phyloP scores from a whole-genome alignment of 129 eudicot genomes.

The Apium graveolens region DNA sequence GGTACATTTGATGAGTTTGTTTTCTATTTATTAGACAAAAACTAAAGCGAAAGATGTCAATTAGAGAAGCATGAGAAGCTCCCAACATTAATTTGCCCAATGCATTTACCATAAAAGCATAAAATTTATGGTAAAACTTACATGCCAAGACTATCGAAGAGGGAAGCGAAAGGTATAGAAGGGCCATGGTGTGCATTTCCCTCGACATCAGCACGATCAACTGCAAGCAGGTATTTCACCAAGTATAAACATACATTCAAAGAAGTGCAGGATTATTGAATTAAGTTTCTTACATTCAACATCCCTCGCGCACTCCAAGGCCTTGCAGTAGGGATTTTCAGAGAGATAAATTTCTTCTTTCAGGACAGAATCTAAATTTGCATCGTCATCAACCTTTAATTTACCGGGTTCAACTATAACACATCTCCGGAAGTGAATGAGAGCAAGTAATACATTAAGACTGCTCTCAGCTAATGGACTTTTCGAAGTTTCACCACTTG shows the following conservation, averaged over 20 bases:
- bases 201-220: conserved; percentile 80
- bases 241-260: conserved; percentile 7
- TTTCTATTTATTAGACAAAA: background rate
- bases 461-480: conserved; percentile 75
- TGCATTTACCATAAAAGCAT: conserved; percentile 7
- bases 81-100: background rate
- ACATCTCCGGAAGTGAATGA: conserved; percentile 71
- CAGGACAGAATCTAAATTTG: conserved; percentile 43
- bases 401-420: conserved; percentile 47
- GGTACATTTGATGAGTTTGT: background rate
- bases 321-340: conserved; percentile 78
- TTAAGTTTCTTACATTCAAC: conserved; percentile 55
- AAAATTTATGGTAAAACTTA: conserved; percentile 29
- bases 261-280: background rate
- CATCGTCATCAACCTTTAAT: conserved; percentile 25
- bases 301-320: conserved; percentile 75
- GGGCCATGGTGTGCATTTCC: conserved; percentile 73
- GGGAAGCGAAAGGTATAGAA: conserved; percentile 76
- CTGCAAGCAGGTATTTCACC: conserved; percentile 38
- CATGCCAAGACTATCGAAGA: conserved; percentile 91
- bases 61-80: background rate
- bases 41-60: background rate
- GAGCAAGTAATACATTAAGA: conserved; percentile 71
- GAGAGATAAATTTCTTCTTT: conserved; percentile 64
- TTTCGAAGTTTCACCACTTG: conserved; percentile 56